These are phyloP conservation scores for Aspergillus amoenus DNA, from an alignment of 2,329 filamentous ascomycete species.

Conservation along the genomic window DNA sequence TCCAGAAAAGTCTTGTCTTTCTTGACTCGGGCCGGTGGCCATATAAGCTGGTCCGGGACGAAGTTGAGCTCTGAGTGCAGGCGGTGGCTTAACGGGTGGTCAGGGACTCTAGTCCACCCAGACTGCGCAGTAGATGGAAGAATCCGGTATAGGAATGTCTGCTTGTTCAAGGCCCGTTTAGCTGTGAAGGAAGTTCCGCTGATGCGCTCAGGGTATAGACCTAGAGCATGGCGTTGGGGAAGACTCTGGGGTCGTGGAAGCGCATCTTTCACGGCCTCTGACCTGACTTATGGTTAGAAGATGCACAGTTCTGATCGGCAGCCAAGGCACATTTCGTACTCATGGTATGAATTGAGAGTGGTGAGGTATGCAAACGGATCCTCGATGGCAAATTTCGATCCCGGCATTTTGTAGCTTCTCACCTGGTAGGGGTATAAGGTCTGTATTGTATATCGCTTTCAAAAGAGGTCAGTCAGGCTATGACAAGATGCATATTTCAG, in stretches of 20 bases:
- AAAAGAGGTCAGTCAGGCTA: background rate
- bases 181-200: conserved; percentile 7
- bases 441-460: too few relatives aligned
- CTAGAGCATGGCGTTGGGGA: conserved; percentile 3
- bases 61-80: conserved; percentile 1
- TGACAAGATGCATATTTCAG: background rate
- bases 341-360: conserved; percentile 5
- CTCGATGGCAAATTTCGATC: background rate
- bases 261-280: conserved; percentile 1
- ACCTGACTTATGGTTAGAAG: background rate
- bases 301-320: too few relatives aligned
- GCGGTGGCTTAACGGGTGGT: conserved; percentile 4
- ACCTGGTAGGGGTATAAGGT: too few relatives aligned
- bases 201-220: conserved; percentile 8
- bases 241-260: conserved; percentile 3
- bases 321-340: background rate
- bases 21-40: background rate
- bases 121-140: conserved; percentile 5
- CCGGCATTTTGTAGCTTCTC: background rate
- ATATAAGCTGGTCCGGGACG: conserved; percentile 4
- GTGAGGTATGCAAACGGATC: conserved; percentile 1
- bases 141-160: conserved; percentile 7
- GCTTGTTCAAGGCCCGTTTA: conserved; percentile 7
- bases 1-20: conserved; percentile 4
- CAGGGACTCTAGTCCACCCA: background rate